Conservation (phyloP, 2,329 filamentous ascomycete species). For the Penicillium fuscoglaucum region DNA sequence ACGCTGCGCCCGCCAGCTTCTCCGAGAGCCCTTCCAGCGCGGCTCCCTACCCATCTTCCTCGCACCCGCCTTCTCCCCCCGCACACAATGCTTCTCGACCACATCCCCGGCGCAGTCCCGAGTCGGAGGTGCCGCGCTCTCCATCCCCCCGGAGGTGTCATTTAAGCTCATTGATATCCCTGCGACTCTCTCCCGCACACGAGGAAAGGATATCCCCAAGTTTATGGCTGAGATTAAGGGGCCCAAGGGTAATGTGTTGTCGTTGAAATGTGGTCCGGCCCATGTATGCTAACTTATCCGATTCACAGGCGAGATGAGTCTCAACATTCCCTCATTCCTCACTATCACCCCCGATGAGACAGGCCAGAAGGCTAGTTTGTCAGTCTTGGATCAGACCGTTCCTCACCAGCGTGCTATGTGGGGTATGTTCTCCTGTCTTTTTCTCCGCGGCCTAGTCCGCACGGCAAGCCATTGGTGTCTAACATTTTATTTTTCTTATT, state of each 20-base stretch:
- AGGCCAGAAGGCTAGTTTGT: slow-evolving; percentile 64
- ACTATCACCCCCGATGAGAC: slow-evolving; percentile 67
- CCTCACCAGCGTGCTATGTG: slow-evolving; percentile 91
- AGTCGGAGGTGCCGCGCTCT: slow-evolving; percentile 77
- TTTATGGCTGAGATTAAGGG: slow-evolving; percentile 72
- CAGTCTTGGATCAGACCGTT: slow-evolving; percentile 65
- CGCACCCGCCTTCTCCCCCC: slow-evolving; percentile 64
- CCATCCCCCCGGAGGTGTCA: slow-evolving; percentile 80
- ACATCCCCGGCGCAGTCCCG: slow-evolving; percentile 70
- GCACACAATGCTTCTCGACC: slow-evolving; percentile 66
- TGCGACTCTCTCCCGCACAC: slow-evolving; percentile 58
- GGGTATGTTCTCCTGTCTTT: slow-evolving; percentile 60
- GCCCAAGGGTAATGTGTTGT: slow-evolving; percentile 64
- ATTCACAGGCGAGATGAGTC: slow-evolving; percentile 66
- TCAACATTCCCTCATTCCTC: slow-evolving; percentile 78
- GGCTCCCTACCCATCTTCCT: slow-evolving; percentile 70
- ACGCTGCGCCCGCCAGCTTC: slow-evolving; percentile 59
- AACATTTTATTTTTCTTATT: slow-evolving; percentile 20
- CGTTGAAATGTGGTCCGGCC: neutral
- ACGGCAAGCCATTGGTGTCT: slow-evolving; percentile 10
- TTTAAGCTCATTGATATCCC: slow-evolving; percentile 67
- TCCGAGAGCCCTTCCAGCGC: slow-evolving; percentile 49
- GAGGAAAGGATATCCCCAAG: slow-evolving; percentile 62
- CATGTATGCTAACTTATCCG: slow-evolving; percentile 13
- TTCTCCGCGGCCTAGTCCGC: neutral